These are phyloP conservation scores for Magnusiomyces sp. DNA, from an alignment of 1,139 yeast species.

Conservation along the genomic window DNA sequence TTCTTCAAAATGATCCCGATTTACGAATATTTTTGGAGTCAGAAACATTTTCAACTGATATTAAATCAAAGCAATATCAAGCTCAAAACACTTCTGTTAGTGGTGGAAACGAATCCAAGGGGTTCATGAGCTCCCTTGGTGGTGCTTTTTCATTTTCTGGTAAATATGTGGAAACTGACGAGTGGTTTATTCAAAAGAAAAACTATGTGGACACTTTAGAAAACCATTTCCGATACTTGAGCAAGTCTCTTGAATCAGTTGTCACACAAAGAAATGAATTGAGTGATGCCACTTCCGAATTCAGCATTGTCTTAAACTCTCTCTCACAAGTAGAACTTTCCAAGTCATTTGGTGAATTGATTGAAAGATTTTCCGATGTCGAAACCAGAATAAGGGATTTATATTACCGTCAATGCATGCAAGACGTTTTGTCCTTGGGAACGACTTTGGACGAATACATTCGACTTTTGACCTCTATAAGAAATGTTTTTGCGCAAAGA, in stretches of 20 bases:
- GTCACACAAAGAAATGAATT: conserved; percentile 71
- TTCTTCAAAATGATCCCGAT: conserved; percentile 62
- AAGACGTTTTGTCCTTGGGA: conserved; percentile 81
- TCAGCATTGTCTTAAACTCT: conserved; percentile 44
- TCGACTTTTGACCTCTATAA: conserved; percentile 67
- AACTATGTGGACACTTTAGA: conserved; percentile 66
- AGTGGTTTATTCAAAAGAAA: conserved; percentile 62
- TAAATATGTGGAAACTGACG: conserved; percentile 69
- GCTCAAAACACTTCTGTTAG: conserved; percentile 8
- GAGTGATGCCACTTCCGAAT: conserved; percentile 56
- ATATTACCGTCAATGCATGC: conserved; percentile 70
- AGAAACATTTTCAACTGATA: conserved; percentile 55
- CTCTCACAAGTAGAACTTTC: conserved; percentile 72
- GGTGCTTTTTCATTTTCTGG: conserved; percentile 47
- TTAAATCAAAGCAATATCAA: conserved; percentile 19
- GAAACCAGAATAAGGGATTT: conserved; percentile 66
- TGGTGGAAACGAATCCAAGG: conserved; percentile 16
- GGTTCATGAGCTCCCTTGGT: conserved; percentile 51
- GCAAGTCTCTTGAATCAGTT: conserved; percentile 65
- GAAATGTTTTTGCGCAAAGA: conserved; percentile 68
- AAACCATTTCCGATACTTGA: conserved; percentile 57
- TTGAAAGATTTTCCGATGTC: conserved; percentile 60
- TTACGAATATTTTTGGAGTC: conserved; percentile 71
- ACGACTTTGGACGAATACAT: conserved; percentile 83
- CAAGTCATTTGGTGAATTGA: conserved; percentile 51